phyloP scores from a whole-genome alignment of 2,329 filamentous ascomycete species.

The Sporothrix brasiliensis region DNA sequence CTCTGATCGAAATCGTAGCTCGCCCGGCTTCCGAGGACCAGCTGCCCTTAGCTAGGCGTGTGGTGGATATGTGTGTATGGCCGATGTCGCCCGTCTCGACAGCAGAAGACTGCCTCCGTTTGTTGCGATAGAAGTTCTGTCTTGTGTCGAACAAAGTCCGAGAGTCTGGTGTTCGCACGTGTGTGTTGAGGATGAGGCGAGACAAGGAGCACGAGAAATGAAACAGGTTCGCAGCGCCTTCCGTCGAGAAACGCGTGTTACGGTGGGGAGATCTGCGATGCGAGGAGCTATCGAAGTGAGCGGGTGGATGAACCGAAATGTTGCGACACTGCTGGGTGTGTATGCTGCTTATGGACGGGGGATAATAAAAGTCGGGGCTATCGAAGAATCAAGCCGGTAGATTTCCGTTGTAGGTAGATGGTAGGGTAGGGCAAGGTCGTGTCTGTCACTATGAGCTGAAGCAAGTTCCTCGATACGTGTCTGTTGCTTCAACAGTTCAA shows the following conservation, averaged over 20 bases:
- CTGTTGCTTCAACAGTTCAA: neutral
- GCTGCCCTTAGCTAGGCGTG: neutral
- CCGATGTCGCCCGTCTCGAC: conserved; percentile 2
- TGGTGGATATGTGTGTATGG: conserved; percentile 7
- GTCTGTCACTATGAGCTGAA: neutral
- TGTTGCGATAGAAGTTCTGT: neutral
- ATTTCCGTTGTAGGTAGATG: neutral
- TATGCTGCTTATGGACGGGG: neutral
- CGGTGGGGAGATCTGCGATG: neutral
- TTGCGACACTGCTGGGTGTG: too few relatives aligned
- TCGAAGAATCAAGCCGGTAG: conserved; percentile 16
- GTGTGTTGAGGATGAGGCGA: neutral
- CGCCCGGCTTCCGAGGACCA: neutral
- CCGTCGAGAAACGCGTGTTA: neutral
- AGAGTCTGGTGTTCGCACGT: neutral
- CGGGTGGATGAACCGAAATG: neutral
- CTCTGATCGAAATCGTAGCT: neutral
- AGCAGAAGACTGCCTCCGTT: neutral
- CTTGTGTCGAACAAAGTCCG: neutral
- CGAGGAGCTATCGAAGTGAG: neutral
- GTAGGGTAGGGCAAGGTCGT: neutral
- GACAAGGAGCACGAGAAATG: neutral
- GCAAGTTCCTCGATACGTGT: neutral
- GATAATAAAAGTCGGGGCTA: neutral
- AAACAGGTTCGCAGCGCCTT: neutral